These are phyloP conservation scores for Bacterosira constricta DNA, from an alignment of 108 stramenopile genomes.

Conservation along the genomic window DNA sequence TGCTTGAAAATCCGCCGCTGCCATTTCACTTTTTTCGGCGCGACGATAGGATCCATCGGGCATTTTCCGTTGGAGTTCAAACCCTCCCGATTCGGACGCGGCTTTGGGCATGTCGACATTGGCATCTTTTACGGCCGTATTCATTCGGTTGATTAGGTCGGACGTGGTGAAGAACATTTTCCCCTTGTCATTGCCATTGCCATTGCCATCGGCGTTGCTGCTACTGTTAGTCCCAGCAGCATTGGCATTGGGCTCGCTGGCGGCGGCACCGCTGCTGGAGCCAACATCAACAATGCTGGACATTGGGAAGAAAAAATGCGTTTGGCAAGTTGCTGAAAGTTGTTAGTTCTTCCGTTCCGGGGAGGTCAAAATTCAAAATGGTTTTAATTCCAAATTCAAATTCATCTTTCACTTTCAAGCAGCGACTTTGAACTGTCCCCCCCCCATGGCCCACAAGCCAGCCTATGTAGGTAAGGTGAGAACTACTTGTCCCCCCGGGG, in stretches of 20 bases:
- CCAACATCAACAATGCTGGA: no score
- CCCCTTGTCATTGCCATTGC: conserved; percentile 1
- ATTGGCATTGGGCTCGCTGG: background rate
- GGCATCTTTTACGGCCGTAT: conserved; percentile 33
- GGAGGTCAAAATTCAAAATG: no score
- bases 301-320: no score
- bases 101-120: conserved; percentile 3
- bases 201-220: background rate
- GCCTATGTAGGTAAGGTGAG: no score
- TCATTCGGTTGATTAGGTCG: conserved; percentile 50
- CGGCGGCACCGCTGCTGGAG: background rate
- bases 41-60: conserved; percentile 78
- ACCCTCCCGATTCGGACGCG: conserved; percentile 23
- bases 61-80: conserved; percentile 76
- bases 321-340: no score
- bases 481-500: no score
- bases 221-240: background rate
- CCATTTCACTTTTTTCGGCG: conserved; percentile 60
- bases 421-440: no score
- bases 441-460: no score
- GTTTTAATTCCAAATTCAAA: no score
- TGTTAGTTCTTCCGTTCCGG: no score
- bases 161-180: conserved; percentile 57
- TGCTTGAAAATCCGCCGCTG: conserved; percentile 69
- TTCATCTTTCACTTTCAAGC: no score